Percentiles rank a stretch among this genome's conserved stretches.
Conservation (phyloP, 352 stramenopile species). For the Discostella stelligera region DNA sequence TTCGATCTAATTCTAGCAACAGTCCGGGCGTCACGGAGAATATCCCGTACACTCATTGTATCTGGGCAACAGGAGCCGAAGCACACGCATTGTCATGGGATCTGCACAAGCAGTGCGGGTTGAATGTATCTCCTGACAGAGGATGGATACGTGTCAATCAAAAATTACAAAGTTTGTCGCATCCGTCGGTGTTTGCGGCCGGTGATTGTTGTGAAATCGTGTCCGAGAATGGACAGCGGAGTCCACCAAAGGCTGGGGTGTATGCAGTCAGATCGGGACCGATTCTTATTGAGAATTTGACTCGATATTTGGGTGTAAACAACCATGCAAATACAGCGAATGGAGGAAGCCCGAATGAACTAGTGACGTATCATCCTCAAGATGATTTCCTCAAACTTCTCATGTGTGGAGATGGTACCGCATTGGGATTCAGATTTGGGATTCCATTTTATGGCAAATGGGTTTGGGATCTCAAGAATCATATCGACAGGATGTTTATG, state of each 20-base stretch:
- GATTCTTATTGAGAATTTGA: slow-evolving; percentile 75
- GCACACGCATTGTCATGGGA: slow-evolving; percentile 56
- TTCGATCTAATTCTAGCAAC: slow-evolving; percentile 20
- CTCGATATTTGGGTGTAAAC: slow-evolving; percentile 36
- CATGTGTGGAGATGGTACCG: slow-evolving; percentile 73
- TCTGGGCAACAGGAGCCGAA: slow-evolving; percentile 80
- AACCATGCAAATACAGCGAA: neutral
- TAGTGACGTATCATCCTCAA: slow-evolving; percentile 66
- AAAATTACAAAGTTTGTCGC: slow-evolving; percentile 70
- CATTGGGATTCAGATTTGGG: slow-evolving; percentile 80
- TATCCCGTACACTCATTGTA: slow-evolving; percentile 66
- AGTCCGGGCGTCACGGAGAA: slow-evolving; percentile 21
- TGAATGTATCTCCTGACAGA: slow-evolving; percentile 47
- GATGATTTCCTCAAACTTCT: slow-evolving; percentile 80
- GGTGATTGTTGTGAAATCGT: slow-evolving; percentile 71
- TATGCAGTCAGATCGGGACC: slow-evolving; percentile 79
- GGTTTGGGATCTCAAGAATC: slow-evolving; percentile 79
- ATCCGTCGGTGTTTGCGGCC: slow-evolving; percentile 77
- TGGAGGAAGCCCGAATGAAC: slow-evolving; percentile 14
- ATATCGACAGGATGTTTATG: slow-evolving; percentile 80
- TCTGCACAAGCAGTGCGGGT: slow-evolving; percentile 49
- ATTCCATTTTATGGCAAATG: slow-evolving; percentile 74
- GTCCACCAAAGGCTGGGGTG: slow-evolving; percentile 78
- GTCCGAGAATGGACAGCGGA: slow-evolving; percentile 20
- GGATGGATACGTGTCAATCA: slow-evolving; percentile 77